These are phyloP conservation scores for Pterocarpus macrocarpus DNA, from an alignment of 306 rosid species.

Conservation along the genomic window DNA sequence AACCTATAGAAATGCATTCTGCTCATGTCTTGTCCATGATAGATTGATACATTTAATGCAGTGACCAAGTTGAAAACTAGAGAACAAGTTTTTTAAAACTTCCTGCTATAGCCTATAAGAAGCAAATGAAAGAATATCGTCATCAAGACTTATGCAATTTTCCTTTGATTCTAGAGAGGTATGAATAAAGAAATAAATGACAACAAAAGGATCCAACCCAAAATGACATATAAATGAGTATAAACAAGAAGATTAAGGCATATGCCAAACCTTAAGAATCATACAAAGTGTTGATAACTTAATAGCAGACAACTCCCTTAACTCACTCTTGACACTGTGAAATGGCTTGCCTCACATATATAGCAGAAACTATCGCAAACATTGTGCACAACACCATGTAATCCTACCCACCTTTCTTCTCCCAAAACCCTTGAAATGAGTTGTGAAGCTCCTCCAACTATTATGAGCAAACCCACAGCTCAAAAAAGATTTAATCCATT, in stretches of 20 bases:
- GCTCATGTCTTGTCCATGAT: too few relatives aligned
- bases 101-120: slow-evolving; percentile 20
- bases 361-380: slow-evolving; percentile 16
- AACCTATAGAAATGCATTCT: not conserved
- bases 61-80: too few relatives aligned
- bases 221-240: not conserved
- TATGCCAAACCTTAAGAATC: slow-evolving; percentile 75
- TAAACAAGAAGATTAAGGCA: slow-evolving; percentile 35
- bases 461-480: slow-evolving; percentile 10
- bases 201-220: slow-evolving; percentile 31
- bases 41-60: too few relatives aligned
- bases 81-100: not conserved
- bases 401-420: slow-evolving; percentile 4
- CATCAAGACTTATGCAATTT: slow-evolving; percentile 70
- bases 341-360: slow-evolving; percentile 74
- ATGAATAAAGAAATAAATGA: slow-evolving; percentile 25
- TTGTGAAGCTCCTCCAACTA: slow-evolving; percentile 12
- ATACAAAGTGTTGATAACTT: slow-evolving; percentile 86
- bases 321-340: slow-evolving; percentile 77
- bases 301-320: slow-evolving; percentile 89
- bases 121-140: slow-evolving; percentile 28
- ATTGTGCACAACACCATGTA: slow-evolving; percentile 1
- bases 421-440: slow-evolving; percentile 25
- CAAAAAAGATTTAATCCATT: not conserved
- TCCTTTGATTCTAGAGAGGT: slow-evolving; percentile 81